phyloP scores from a whole-genome alignment of 1,284 basidiomycete species.

The Laetiporus sulphureus region DNA sequence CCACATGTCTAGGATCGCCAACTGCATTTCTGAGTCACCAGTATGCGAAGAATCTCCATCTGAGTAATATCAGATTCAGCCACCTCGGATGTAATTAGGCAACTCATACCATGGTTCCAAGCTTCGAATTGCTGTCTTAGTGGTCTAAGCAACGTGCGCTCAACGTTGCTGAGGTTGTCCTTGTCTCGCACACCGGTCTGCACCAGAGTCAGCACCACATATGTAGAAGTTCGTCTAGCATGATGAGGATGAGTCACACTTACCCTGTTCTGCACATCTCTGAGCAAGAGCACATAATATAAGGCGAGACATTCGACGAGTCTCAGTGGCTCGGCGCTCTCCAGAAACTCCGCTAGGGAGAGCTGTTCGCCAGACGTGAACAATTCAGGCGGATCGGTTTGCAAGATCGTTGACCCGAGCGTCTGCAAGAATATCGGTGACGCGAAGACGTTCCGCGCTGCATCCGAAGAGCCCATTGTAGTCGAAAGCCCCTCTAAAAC shows the following conservation, averaged over 20 bases:
- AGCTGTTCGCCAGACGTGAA: constrained; percentile 19
- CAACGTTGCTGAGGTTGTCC: constrained; percentile 26
- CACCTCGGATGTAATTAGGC: too few relatives aligned
- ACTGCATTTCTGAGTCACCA: constrained; percentile 24
- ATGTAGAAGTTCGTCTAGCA: too few relatives aligned
- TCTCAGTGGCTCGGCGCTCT: constrained; percentile 41
- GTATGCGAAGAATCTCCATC: not conserved
- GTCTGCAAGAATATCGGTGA: constrained; percentile 40
- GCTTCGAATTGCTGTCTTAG: constrained; percentile 19
- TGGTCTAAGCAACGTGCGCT: constrained; percentile 24
- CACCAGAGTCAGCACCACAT: not conserved
- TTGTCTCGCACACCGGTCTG: constrained; percentile 48
- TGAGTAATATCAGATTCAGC: not conserved
- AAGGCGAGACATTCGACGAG: constrained; percentile 47
- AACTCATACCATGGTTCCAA: constrained; percentile 21
- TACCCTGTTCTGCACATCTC: constrained; percentile 43
- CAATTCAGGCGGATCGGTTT: constrained; percentile 38
- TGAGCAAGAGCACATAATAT: constrained; percentile 42
- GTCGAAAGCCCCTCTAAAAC: constrained; percentile 42
- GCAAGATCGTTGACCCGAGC: constrained; percentile 46
- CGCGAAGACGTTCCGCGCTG: constrained; percentile 35
- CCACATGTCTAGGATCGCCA: constrained; percentile 38
- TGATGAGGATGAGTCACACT: constrained; percentile 7
- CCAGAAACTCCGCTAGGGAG: constrained; percentile 28
- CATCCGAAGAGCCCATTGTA: constrained; percentile 12